Base-by-base conservation (phyloP, 148 eudicot genomes). In the Drosera capensis region DNA sequence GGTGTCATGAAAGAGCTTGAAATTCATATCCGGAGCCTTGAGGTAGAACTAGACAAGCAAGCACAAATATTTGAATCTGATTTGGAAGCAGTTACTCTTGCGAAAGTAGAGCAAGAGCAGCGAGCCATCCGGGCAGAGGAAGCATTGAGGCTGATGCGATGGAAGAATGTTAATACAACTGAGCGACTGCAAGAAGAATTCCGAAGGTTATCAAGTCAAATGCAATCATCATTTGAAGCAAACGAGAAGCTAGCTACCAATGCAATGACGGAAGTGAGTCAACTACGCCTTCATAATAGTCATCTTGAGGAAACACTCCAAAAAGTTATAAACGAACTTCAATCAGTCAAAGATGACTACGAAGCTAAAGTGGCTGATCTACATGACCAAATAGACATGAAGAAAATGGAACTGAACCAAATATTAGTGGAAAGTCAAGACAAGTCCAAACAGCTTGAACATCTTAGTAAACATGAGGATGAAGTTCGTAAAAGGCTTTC, bases 41-140 rank as follows among this genome's bases (percentile, higher is more conserved):
- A 78, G 61, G 88, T 71, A 50, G 95, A 78, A 44, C 55, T 85
- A 30, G 78, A 78, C 55, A 71, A 71, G 51, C 92, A 76, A 40
- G 74, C 65, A 19, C 72, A 58, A 49, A 74, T 58, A 14, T 85
- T 84, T 62, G 87, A 76, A 74, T 74, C 66, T 74, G 93, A 90
- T 69, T 54, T 86, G 47, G 93, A 84, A 45, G 65, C 52, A 55
- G 68, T 92, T 25, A 66, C 68, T 5, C 50, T 36, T 45, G 75
- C 65, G 24, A 92, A 78, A 72, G 75, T 86, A 25, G 77, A 78
- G 62, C 82, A 82, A 58, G 96, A 86, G 67, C 74, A 92, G 41
- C 72, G 88, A 72, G 94, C 88, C 2, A 74, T 85, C 58, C 54
- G 40, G 68, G 95, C 95, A 31, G 95, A 92, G 65, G 95, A 76